Base-by-base conservation (phyloP, 2,329 filamentous ascomycete species). In the Fusarium agapanthi region DNA sequence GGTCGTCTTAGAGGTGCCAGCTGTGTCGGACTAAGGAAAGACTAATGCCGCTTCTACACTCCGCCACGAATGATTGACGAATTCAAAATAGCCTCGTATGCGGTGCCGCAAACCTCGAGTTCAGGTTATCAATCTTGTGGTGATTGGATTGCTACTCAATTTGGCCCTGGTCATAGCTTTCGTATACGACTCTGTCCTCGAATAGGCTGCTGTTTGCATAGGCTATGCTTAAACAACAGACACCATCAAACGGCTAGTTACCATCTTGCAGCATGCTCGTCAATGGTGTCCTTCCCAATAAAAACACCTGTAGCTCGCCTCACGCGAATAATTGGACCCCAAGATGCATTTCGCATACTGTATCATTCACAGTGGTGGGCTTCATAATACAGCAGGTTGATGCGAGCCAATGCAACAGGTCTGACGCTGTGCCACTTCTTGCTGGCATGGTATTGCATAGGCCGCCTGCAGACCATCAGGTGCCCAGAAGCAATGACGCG, bases 391-490 rank as follows among this genome's bases (percentile, higher is more conserved):
- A 30, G 38, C 40, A 47, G 37, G 51, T 64, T 38, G 57, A 69
- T 60, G 67, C 65, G 73, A 61, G 65, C 75, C 72, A 77, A 75
- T 77, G 66, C 71, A 63, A 61, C 57, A 59, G 64, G 65, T 66
- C 55, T 71, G 47, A 47, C 35, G 65, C 75, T 73, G 74, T 75
- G 74, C 72, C 75, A 69, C 74, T 68, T 69, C 57, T 61, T 37
- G 71, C 56, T 72, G 68, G 70, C 73, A 75, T 71, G 58, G 72
- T 73, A 77, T 77, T 73, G 74, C 75, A 69, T 69, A 69, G 45
- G 72, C 71, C 51, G 60, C 65, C 66, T 77, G 75, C 75, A 77
- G 62, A 68, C 66, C 73, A 77, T 77, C 75, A 77, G 75, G 71
- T 77, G 75, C 66, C 67, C 66, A 69, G 54, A 65, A 51, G 56